These are phyloP conservation scores for Euphorbia pulcherrima DNA, from an alignment of 345 rosid species.

Conservation along the genomic window DNA sequence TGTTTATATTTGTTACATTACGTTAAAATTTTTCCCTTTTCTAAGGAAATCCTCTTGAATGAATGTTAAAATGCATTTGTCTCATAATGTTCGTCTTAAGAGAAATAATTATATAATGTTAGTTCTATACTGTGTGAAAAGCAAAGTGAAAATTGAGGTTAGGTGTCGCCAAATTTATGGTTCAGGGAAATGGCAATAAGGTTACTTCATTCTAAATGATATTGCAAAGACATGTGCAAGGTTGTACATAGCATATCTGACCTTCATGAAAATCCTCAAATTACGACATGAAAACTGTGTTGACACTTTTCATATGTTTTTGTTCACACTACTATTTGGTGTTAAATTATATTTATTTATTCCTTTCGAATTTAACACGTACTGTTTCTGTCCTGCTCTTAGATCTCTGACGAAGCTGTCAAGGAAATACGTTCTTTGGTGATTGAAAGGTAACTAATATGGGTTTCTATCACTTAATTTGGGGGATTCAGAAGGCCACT, in stretches of 20 bases:
- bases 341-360: not conserved
- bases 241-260: not conserved
- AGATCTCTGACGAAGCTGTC: conserved; percentile 93
- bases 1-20: not conserved
- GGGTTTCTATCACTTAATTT: not conserved
- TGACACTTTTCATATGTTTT: not conserved
- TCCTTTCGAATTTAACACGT: not conserved
- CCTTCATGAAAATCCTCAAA: not conserved
- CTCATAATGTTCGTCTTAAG: not conserved
- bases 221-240: not conserved
- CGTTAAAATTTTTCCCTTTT: not conserved
- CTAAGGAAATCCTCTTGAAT: not conserved
- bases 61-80: too few species aligned
- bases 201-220: not conserved
- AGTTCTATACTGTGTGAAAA: not conserved
- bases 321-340: not conserved
- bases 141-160: not conserved
- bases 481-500: not conserved
- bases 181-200: not conserved
- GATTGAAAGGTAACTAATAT: conserved; percentile 52
- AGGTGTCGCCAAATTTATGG: not conserved
- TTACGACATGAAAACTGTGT: not conserved
- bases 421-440: conserved; percentile 61
- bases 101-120: not conserved
- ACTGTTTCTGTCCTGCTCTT: conserved; percentile 10